These are phyloP conservation scores for Corymbia citriodora DNA, from an alignment of 441 rosid species.

Conservation along the genomic window DNA sequence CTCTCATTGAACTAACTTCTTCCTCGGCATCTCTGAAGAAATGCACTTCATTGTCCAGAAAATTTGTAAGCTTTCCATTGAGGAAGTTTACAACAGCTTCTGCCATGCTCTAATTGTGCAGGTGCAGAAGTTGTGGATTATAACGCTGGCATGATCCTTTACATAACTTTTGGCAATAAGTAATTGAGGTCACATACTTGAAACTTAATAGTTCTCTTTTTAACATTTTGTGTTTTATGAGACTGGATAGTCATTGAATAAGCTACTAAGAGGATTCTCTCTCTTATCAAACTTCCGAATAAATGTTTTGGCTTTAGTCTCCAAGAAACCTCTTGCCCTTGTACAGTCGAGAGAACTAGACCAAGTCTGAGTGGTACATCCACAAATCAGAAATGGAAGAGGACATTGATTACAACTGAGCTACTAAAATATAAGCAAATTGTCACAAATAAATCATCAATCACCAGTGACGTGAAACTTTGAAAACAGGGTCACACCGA, in stretches of 20 bases:
- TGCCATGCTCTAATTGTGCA: too few species aligned
- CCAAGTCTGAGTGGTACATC: neutral
- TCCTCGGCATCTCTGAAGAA: neutral
- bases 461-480: neutral
- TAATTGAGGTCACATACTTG: neutral
- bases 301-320: neutral
- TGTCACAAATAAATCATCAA: neutral
- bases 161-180: too few species aligned
- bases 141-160: neutral
- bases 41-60: neutral
- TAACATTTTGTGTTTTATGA: too few species aligned
- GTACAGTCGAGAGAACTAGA: neutral
- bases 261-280: neutral
- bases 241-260: too few species aligned
- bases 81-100: too few species aligned
- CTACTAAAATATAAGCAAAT: neutral
- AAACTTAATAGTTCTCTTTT: too few species aligned
- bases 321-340: neutral
- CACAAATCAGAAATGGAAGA: neutral
- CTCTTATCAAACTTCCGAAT: too few species aligned
- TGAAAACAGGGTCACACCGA: neutral
- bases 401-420: neutral
- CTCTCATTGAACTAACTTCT: too few species aligned
- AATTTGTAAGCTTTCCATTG: too few species aligned
- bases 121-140: neutral